Evolutionary conservation across 129 eudicot species (phyloP), one percentile per base, ranked within the genome.

Genomic region (Artemisia annua): DNA sequence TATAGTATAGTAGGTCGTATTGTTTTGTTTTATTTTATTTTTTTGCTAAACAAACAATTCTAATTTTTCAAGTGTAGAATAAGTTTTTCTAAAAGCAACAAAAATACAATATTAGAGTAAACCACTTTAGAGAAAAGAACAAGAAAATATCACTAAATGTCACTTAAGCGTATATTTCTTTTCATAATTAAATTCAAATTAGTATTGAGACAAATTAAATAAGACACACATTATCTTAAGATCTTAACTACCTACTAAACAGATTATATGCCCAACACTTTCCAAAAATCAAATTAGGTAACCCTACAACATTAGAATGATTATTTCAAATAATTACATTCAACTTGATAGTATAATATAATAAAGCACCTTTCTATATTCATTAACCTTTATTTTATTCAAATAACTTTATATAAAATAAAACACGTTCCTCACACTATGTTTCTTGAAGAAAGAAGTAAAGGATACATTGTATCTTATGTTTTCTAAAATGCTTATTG

Each of bases 381-480:
- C 8, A 14, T 24, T 5, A 35, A 13, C 48, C 17, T 11, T 35
- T 11, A 16, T 51, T 17, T 28, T n/a, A 39, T 11, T 5, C 11
- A 24, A 19, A 22, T 67, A 48, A 46, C 43, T 48, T 48, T 20
- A 44, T 10, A 10, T 1, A 14, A 35, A 56, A 28, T 12, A 32
- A 35, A 70, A 44, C 75, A 71, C 66, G 54, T 35, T 58, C 48
- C 66, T 56, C 75, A 71, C 44, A 20, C 35, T 70, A 18, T 10
- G 15, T 55, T 55, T 43, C 24, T 55, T n/a, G 46, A 67, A 61
- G n/a, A 14, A 74, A 56, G 63, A 32, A 63, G 43, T 11, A 24
- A 39, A 39, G 46, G 46, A 39, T 7, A 39, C 2, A 39, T 8
- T 39, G 46, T 7, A 39, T 39, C 0, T 7, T 39, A 7, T 39